Percentiles rank a stretch among this genome's conserved stretches.
phyloP scores from a whole-genome alignment of 768 basidiomycete genomes.

The Leccinum broughii region DNA sequence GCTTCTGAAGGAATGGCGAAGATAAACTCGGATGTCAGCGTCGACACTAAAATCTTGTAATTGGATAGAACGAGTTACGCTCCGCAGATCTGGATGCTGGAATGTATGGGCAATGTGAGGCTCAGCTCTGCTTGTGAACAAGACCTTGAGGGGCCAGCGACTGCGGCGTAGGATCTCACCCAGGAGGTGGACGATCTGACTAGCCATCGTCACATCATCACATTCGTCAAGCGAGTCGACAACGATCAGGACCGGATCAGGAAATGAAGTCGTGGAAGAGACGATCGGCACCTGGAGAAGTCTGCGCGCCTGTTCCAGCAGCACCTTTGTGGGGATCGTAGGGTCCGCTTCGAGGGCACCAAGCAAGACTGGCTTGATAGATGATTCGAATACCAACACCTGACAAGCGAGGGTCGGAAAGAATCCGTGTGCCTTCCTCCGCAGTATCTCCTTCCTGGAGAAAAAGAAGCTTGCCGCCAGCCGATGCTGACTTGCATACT shows the following conservation, averaged over 20 bases:
- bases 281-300: constrained; percentile 25
- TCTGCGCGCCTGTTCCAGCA: constrained; percentile 25
- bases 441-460: constrained; percentile 23
- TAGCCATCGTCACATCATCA: constrained; percentile 23
- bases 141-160: constrained; percentile 25
- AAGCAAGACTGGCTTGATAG: constrained; percentile 16
- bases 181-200: constrained; percentile 26
- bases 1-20: constrained; percentile 20
- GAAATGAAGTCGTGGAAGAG: constrained; percentile 9
- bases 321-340: constrained; percentile 23
- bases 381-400: constrained; percentile 21
- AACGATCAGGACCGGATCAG: constrained; percentile 22
- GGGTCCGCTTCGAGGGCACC: constrained; percentile 22
- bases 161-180: constrained; percentile 13
- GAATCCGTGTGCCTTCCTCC: constrained; percentile 25
- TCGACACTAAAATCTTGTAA: constrained; percentile 25
- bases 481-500: constrained; percentile 15
- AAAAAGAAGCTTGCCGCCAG: constrained; percentile 40
- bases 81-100: constrained; percentile 15
- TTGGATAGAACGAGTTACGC: constrained; percentile 6
- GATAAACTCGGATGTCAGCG: constrained; percentile 26
- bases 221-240: constrained; percentile 29
- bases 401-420: constrained; percentile 36
- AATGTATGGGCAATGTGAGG: constrained; percentile 20
- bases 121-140: constrained; percentile 26